Evolutionary conservation across 768 basidiomycete genomes (phyloP).

Genomic region (Sistotremastrum suecicum): DNA sequence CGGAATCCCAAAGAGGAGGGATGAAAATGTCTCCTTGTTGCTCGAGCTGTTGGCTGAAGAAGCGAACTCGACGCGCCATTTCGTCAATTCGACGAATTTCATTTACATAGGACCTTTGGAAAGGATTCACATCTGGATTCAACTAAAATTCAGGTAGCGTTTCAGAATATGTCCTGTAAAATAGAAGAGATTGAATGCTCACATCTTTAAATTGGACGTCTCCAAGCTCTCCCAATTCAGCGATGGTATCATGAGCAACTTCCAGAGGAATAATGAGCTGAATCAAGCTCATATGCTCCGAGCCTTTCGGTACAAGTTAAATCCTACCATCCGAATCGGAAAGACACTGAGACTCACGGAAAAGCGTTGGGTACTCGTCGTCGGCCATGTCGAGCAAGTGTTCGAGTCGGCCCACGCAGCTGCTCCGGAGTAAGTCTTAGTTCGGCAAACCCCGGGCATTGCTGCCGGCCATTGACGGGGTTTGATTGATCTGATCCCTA

Average conservation of each 20-base stretch:
- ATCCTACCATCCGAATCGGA: not conserved
- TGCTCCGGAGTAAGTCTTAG: no score
- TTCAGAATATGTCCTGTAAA: not conserved
- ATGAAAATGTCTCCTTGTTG: conserved; percentile 78
- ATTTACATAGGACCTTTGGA: conserved; percentile 95
- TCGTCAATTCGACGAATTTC: conserved; percentile 94
- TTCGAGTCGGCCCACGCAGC: no score
- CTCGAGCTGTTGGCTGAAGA: conserved; percentile 76
- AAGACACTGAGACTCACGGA: conserved; percentile 5
- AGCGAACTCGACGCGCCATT: conserved; percentile 87
- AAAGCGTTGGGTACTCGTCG: conserved; percentile 10
- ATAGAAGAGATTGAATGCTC: conserved; percentile 15
- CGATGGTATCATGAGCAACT: conserved; percentile 93
- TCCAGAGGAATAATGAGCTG: conserved; percentile 96
- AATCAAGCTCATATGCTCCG: conserved; percentile 95
- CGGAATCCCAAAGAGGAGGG: conserved; percentile 75
- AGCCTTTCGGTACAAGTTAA: conserved; percentile 34
- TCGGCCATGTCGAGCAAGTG: not conserved
- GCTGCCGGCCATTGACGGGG: no score
- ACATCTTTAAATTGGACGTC: conserved; percentile 98
- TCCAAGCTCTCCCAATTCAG: conserved; percentile 89
- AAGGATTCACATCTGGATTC: conserved; percentile 90
- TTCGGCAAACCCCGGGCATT: no score
- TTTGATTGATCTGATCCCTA: no score
- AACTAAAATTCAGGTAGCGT: conserved; percentile 34